Evolutionary conservation across 306 rosid genomes (phyloP).

Genomic region (Quercus ilex): DNA sequence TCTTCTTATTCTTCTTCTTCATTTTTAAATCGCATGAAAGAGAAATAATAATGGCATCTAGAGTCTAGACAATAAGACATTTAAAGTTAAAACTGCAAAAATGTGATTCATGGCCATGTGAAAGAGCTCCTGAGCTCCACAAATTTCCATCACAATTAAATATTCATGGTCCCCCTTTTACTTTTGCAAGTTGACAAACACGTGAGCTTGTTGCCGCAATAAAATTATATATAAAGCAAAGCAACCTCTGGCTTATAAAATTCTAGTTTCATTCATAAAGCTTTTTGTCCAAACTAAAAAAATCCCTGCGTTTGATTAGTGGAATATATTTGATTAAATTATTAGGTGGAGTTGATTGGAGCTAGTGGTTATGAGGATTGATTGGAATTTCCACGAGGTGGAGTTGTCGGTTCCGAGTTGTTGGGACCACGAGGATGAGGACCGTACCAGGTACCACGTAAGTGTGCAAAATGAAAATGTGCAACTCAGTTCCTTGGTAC

Average conservation of each 20-base stretch:
- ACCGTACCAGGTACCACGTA: neutral
- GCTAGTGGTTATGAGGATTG: neutral
- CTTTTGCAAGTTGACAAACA: conserved; percentile 34
- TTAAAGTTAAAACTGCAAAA: neutral
- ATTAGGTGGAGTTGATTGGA: neutral
- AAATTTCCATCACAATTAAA: conserved; percentile 21
- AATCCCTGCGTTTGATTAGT: neutral
- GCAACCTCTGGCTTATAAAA: conserved; percentile 26
- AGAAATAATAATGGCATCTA: conserved; percentile 26
- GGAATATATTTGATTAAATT: neutral
- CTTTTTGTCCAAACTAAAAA: neutral
- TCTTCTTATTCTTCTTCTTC: neutral
- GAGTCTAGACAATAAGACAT: neutral
- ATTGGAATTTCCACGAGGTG: neutral
- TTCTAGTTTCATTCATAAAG: neutral
- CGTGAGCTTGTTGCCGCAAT: conserved; percentile 15
- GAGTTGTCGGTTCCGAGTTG: conserved; percentile 12
- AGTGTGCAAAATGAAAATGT: neutral
- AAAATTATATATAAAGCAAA: conserved; percentile 22
- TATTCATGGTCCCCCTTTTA: neutral
- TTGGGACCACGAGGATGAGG: conserved; percentile 11
- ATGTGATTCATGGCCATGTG: conserved; percentile 11
- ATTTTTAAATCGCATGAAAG: neutral
- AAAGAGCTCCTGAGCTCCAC: conserved; percentile 5
- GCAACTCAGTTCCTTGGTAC: too few species aligned